phyloP scores from a whole-genome alignment of 2,329 filamentous ascomycete genomes.

The Aspergillus latus region DNA sequence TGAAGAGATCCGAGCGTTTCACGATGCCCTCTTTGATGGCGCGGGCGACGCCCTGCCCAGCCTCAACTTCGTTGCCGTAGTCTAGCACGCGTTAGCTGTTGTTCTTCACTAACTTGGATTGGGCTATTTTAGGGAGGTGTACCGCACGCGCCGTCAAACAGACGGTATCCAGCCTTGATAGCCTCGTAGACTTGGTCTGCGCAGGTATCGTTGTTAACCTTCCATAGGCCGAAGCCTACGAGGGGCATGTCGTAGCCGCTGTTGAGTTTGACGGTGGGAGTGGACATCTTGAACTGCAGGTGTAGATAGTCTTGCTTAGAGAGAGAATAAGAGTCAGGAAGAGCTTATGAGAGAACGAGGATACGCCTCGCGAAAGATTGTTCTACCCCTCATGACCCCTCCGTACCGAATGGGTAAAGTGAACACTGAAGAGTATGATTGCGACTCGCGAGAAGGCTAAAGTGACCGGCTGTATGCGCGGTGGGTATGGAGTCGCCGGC shows the following conservation, averaged over 20 bases:
- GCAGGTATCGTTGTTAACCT: constrained; percentile 71
- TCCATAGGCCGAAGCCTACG: constrained; percentile 65
- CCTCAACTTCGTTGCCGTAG: constrained; percentile 80
- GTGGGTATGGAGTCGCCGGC: constrained; percentile 7
- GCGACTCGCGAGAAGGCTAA: constrained; percentile 5
- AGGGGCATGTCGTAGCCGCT: constrained; percentile 42
- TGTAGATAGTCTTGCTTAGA: constrained; percentile 1
- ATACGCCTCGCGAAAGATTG: neutral
- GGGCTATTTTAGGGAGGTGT: constrained; percentile 20
- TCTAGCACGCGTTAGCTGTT: constrained; percentile 51
- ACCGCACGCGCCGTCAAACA: constrained; percentile 63
- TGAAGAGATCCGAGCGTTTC: constrained; percentile 83
- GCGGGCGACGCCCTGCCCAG: constrained; percentile 71
- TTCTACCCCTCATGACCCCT: constrained; percentile 3
- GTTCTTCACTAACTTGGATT: neutral
- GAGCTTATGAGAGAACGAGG: constrained; percentile 2
- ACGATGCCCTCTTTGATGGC: constrained; percentile 80
- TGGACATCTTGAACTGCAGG: constrained; percentile 12
- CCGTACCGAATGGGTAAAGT: constrained; percentile 6
- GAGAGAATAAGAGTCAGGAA: constrained; percentile 1
- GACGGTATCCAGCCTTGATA: constrained; percentile 61
- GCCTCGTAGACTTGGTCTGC: constrained; percentile 76
- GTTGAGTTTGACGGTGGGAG: constrained; percentile 24
- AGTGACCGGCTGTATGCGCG: constrained; percentile 9
- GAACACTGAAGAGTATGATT: neutral